Base-by-base conservation (phyloP, 2,329 filamentous ascomycete species). In the Xenosphaeropsis pyriputrescens region DNA sequence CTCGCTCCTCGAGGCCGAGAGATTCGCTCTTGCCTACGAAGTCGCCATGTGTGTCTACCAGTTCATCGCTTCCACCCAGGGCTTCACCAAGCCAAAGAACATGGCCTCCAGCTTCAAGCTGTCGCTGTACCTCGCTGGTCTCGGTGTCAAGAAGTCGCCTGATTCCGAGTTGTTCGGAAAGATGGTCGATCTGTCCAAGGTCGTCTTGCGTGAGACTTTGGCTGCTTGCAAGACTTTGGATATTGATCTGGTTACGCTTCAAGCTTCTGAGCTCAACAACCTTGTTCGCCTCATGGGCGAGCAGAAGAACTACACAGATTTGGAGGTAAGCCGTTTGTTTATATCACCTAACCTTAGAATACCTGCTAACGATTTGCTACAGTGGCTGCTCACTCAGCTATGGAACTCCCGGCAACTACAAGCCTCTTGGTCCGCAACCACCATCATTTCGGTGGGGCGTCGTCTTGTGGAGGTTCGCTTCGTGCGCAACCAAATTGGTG, bases 231-330 rank as follows among this genome's bases (percentile, higher is more conserved):
- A 53, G 34, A 54, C 58, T 4, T 49, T 57, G 14, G 52, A 65
- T 14, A 57, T 70, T 32, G 60, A 67, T 40, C 56, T 68, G 31
- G 50, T 59, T 12, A 55, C 58, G 8, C 46, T 70, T 13, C 54
- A 56, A 15, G 58, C 65, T 37, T 54, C 59, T 22, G 64, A 68
- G 29, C 50, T 70, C 1, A 58, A 59, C 14, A 59, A 60, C 6
- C 53, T 69, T 2, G 56, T 67, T 18, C 57, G 57, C 8, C 52
- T 70, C 3, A 56, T 71, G 2, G 66, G 65, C 19, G 59, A 62
- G 17, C 64, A 68, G 40, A 48, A 57, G 39, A 64, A 68, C 46
- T 65, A 58, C 41, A 49, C 52, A 15, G 63, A 66, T 36, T 58
- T 68, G 9, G 64, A 68, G 44, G 46, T 52, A 48, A 43, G 36